These are phyloP conservation scores for Coemansia sp. DNA, from an alignment of 192 early-diverging fungal species.

Conservation along the genomic window DNA sequence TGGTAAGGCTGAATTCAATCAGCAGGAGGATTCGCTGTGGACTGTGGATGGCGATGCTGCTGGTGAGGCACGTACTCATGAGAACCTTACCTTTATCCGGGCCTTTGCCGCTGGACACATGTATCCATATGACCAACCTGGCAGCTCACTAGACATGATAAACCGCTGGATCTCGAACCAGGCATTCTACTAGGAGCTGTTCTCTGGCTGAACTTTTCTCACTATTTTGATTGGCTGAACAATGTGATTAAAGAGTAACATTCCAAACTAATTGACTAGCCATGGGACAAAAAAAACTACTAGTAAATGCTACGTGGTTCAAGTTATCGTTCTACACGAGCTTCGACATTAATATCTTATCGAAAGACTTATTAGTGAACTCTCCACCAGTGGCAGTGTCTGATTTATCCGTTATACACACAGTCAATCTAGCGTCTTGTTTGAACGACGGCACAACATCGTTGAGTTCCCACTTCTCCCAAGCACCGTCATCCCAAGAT, in stretches of 20 bases:
- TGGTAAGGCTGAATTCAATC: constrained; percentile 71
- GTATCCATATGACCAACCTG: constrained; percentile 94
- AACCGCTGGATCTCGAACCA: constrained; percentile 74
- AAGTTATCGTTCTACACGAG: background rate
- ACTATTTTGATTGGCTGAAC: background rate
- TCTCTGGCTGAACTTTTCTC: background rate
- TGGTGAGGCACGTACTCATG: constrained; percentile 70
- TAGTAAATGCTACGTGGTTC: background rate
- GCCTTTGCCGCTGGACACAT: constrained; percentile 90
- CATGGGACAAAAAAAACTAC: background rate
- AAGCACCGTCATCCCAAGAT: background rate
- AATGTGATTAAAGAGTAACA: background rate
- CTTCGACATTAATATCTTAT: background rate
- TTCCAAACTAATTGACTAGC: background rate
- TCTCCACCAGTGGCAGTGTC: background rate
- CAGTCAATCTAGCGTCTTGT: background rate
- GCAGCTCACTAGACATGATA: constrained; percentile 81
- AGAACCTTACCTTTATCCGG: constrained; percentile 83
- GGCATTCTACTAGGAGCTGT: constrained; percentile 31
- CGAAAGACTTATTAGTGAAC: background rate
- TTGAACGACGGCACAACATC: background rate
- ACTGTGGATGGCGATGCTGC: constrained; percentile 62
- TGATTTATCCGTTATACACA: background rate
- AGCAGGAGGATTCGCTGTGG: constrained; percentile 75
- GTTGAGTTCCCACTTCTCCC: background rate